phyloP scores from a whole-genome alignment of 1,139 yeast species.

The Debaryomyces singareniensis region DNA sequence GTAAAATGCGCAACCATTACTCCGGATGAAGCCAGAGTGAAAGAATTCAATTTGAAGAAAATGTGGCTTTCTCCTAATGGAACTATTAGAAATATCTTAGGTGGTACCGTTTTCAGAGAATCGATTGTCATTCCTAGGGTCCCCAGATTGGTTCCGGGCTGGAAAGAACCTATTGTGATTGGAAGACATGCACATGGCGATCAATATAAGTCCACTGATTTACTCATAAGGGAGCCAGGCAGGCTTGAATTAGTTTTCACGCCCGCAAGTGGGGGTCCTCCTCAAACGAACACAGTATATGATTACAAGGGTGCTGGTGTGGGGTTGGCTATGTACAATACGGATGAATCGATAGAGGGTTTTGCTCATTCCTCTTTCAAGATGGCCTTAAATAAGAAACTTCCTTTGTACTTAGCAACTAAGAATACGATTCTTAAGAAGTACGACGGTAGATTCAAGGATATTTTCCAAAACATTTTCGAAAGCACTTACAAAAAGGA shows the following conservation, averaged over 20 bases:
- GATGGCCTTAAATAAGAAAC: conserved; percentile 58
- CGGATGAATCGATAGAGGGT: conserved; percentile 71
- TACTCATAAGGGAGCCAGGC: conserved; percentile 64
- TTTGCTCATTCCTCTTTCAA: conserved; percentile 78
- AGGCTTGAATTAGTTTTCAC: conserved; percentile 59
- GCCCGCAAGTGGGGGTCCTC: conserved; percentile 53
- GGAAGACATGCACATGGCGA: conserved; percentile 88
- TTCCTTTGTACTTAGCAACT: conserved; percentile 67
- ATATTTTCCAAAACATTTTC: conserved; percentile 64
- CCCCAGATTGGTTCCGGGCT: conserved; percentile 69
- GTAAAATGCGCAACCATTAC: conserved; percentile 84
- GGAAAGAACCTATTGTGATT: conserved; percentile 78
- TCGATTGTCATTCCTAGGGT: conserved; percentile 73
- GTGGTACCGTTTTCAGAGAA: conserved; percentile 82
- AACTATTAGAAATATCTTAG: conserved; percentile 72
- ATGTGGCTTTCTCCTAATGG: conserved; percentile 90
- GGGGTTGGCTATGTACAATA: conserved; percentile 77
- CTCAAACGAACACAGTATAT: conserved; percentile 46
- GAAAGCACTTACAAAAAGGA: conserved; percentile 49
- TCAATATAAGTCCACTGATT: conserved; percentile 77
- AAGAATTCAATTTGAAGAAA: conserved; percentile 66
- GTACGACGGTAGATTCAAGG: conserved; percentile 79
- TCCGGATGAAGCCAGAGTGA: conserved; percentile 77
- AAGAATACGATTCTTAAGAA: conserved; percentile 77
- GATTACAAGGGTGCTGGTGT: conserved; percentile 65